Conservation (phyloP, 352 stramenopile genomes). For the Peronospora farinosa region DNA sequence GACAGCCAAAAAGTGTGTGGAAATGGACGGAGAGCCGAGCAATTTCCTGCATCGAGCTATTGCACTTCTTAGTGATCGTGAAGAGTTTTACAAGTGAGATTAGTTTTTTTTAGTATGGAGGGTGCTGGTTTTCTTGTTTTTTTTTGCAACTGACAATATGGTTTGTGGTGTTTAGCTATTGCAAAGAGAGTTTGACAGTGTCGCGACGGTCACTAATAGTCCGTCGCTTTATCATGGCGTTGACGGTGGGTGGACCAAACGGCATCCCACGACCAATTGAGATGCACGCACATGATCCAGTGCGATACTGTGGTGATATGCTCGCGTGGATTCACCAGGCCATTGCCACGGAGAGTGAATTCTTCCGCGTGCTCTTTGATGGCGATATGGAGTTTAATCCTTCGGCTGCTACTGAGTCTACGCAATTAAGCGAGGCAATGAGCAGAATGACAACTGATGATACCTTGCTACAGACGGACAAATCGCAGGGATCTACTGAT, state of each 20-base stretch:
- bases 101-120: background rate
- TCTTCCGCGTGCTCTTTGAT: conserved; percentile 73
- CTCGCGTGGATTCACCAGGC: conserved; percentile 84
- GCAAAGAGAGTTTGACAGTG: conserved; percentile 66
- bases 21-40: conserved; percentile 62
- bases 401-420: conserved; percentile 2
- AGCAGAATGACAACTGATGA: background rate
- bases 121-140: background rate
- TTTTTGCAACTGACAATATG: background rate
- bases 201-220: conserved; percentile 54
- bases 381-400: conserved; percentile 40
- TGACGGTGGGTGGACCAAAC: conserved; percentile 68
- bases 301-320: conserved; percentile 87
- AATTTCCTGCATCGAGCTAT: conserved; percentile 64
- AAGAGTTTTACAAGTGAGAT: conserved; percentile 72
- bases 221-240: conserved; percentile 64
- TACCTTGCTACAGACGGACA: background rate
- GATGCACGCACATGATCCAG: conserved; percentile 79
- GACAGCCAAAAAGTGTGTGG: conserved; percentile 71
- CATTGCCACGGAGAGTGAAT: conserved; percentile 75
- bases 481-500: background rate
- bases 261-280: conserved; percentile 80
- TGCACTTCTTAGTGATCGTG: conserved; percentile 47
- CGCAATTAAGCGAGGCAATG: background rate
- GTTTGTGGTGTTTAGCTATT: conserved; percentile 42